Percentiles rank a stretch among this genome's conserved stretches.
These are phyloP conservation scores for Gossypium longicalyx DNA, from an alignment of 345 rosid species.

Conservation along the genomic window DNA sequence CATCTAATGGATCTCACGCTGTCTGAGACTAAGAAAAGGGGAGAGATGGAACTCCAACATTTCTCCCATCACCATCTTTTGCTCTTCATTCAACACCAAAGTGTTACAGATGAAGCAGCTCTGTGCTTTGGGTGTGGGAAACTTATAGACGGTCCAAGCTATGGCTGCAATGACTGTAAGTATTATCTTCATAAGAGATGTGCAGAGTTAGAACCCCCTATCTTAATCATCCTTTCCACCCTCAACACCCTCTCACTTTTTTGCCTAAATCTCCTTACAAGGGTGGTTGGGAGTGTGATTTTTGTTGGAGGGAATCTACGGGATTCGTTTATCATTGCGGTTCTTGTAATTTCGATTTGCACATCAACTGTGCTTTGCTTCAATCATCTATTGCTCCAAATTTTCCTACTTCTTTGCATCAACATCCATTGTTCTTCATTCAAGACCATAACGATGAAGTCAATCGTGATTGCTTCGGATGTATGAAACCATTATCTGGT, in stretches of 20 bases:
- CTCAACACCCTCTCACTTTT: not conserved
- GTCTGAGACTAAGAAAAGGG: no score
- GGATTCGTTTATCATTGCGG: not conserved
- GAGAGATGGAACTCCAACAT: no score
- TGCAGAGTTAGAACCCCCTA: not conserved
- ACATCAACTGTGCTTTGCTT: not conserved
- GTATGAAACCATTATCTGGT: not conserved
- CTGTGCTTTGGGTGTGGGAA: not conserved
- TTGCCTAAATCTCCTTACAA: not conserved
- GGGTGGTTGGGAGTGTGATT: rapidly evolving
- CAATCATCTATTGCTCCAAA: not conserved
- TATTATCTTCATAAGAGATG: not conserved
- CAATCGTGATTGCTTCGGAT: not conserved
- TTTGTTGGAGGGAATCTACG: not conserved
- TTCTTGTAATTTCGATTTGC: not conserved
- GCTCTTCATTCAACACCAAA: not conserved
- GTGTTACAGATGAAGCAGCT: not conserved
- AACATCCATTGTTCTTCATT: not conserved
- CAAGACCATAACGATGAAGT: not conserved
- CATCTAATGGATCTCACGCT: no score
- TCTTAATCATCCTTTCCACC: not conserved
- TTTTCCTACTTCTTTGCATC: not conserved
- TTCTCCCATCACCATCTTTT: not conserved
- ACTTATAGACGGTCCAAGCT: not conserved
- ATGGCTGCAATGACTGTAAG: not conserved